Evolutionary conservation across 306 rosid species (phyloP).

Genomic region (Vicia villosa): DNA sequence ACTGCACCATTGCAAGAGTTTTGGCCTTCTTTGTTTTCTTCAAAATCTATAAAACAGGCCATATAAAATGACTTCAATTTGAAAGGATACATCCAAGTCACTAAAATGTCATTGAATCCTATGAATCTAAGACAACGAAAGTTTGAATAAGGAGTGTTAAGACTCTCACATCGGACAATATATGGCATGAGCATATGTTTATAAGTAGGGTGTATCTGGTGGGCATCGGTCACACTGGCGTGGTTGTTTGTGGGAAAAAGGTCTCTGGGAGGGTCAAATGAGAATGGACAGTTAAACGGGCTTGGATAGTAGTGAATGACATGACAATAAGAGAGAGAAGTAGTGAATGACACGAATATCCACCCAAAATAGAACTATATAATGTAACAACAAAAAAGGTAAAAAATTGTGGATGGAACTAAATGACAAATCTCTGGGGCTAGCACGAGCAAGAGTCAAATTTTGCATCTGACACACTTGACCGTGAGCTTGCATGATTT

Average conservation of each 20-base stretch:
- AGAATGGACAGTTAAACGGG: too few relatives aligned
- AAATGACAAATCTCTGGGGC: conserved; percentile 1
- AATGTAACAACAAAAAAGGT: background rate
- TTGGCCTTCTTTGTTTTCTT: background rate
- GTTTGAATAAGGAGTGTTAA: background rate
- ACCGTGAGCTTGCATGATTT: background rate
- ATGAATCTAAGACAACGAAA: background rate
- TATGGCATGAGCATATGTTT: too few relatives aligned
- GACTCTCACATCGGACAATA: too few relatives aligned
- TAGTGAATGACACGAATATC: conserved; percentile 17
- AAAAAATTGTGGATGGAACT: background rate
- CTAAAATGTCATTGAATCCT: background rate
- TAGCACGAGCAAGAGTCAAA: background rate
- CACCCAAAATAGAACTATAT: conserved; percentile 13
- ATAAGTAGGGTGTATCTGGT: too few relatives aligned
- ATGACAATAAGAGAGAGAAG: background rate
- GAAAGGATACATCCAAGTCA: conserved; percentile 2
- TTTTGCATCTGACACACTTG: conserved; percentile 14
- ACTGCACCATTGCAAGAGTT: background rate
- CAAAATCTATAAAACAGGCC: conserved; percentile 10
- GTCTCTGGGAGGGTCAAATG: too few relatives aligned
- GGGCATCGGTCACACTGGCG: too few relatives aligned
- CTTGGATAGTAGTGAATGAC: background rate
- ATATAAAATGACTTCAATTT: background rate
- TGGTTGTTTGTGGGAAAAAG: too few relatives aligned